Base-by-base conservation (phyloP, 192 early-diverging fungal genomes). In the Paraglomus brasilianum region DNA sequence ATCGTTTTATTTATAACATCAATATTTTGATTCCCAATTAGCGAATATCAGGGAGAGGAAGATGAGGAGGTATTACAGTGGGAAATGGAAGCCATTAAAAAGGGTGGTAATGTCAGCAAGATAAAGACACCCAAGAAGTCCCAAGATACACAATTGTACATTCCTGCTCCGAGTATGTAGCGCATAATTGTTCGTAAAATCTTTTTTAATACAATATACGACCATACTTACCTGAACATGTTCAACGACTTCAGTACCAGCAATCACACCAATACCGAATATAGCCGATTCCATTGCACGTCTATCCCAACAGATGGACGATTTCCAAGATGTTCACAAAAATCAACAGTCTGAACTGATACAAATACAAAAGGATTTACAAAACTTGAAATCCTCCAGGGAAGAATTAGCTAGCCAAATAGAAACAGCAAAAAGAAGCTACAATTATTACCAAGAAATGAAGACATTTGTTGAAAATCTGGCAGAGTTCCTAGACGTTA, bases 61-160 rank as follows among this genome's bases (percentile, higher is more conserved):
- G 71, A 75, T 36, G 80, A 82, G 21, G 81, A 86, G 48, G 64
- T 83, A n/a, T 68, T 77, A 22, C 76, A 82, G 42, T 84, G 85
- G 82, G 83, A 86, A 52, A 72, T 77, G 48, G 78, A 84, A 51
- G 74, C 77, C 67, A 86, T 86, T 17, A 80, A 82, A 50, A 76
- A 78, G 53, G 84, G 82, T 11, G 84, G 82, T 3, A 50, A 24
- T 10, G 56, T 15, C 2, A 17, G 9, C 56, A 43, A 36, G 9
- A 38, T 41, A 24, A 36, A 14, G n/a, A 6, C 42, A 53, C 15
- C 41, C 8, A 21, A 22, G 24, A 10, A 15, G 45, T n/a, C n/a
- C n/a, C n/a, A n/a, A n/a, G n/a, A n/a, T n/a, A 47, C 5, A 42
- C 7, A 55, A 55, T 19, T 49, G 11, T 44, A 40, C 36, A 17